Evolutionary conservation across 1,284 basidiomycete species (phyloP).

Genomic region (Pseudozyma sp.): DNA sequence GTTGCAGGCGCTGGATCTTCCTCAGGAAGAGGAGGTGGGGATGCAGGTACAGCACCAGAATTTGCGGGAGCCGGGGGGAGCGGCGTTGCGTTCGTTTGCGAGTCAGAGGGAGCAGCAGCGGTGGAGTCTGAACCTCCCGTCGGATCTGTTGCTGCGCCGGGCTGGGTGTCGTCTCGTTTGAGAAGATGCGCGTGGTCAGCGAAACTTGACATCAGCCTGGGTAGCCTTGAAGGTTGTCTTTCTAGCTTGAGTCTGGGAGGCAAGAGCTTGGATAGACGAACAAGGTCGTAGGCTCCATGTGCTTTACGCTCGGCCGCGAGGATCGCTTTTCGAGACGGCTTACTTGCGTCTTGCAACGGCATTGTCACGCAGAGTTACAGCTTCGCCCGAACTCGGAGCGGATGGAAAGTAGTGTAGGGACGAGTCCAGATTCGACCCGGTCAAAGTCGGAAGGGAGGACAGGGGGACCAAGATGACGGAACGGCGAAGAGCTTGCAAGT

Average conservation of each 20-base stretch:
- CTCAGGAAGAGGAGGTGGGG: not conserved
- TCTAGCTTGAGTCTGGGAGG: not conserved
- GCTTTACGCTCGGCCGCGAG: slow-evolving; percentile 15
- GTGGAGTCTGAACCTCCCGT: not conserved
- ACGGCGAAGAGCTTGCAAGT: no score
- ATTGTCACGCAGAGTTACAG: slow-evolving; percentile 1
- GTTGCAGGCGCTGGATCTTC: not conserved
- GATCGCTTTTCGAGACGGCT: slow-evolving; percentile 9
- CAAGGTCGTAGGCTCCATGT: slow-evolving; percentile 31
- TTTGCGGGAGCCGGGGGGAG: not conserved
- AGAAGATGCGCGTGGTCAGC: not conserved
- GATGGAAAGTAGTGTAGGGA: no score
- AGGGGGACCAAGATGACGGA: no score
- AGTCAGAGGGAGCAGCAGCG: not conserved
- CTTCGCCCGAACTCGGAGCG: no score
- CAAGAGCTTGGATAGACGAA: slow-evolving; percentile 7
- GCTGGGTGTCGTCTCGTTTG: not conserved
- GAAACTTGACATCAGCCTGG: not conserved
- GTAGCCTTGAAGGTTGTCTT: not conserved
- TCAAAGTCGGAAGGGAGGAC: no score
- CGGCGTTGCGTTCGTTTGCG: not conserved
- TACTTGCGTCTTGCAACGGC: slow-evolving; percentile 22
- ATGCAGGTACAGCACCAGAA: not conserved
- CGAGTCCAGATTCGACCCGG: no score
- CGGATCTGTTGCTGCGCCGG: not conserved